Evolutionary conservation across 805 yeast species (phyloP).

Genomic region (Metschnikowia matae): DNA sequence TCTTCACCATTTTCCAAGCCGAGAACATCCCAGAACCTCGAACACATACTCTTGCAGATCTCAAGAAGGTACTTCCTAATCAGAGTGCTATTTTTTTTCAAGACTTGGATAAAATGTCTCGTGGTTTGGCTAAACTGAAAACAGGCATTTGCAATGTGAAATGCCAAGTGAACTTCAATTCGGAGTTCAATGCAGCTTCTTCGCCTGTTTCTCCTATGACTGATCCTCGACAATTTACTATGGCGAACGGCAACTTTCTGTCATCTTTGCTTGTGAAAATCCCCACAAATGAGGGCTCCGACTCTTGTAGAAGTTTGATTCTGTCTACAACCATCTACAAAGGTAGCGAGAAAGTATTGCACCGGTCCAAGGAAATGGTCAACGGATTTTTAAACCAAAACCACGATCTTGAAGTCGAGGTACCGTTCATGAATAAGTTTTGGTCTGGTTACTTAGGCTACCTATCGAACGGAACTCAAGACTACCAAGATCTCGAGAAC

Average conservation of each 20-base stretch:
- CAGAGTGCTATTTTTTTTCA: slow-evolving; percentile 5
- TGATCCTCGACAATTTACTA: slow-evolving; percentile 9
- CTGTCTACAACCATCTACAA: slow-evolving; percentile 20
- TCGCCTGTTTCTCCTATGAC: slow-evolving; percentile 17
- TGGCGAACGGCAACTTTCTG: slow-evolving; percentile 15
- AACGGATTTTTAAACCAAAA: slow-evolving; percentile 27
- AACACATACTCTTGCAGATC: not conserved
- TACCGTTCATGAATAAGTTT: slow-evolving; percentile 37
- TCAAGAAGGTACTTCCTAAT: slow-evolving; percentile 3
- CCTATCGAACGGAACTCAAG: slow-evolving; percentile 28
- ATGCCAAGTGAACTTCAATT: slow-evolving; percentile 9
- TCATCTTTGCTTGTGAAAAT: slow-evolving; percentile 10
- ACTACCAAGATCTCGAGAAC: slow-evolving; percentile 14
- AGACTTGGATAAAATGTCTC: slow-evolving; percentile 6
- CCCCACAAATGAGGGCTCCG: slow-evolving; percentile 1
- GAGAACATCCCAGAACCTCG: not conserved
- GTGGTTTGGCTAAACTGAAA: slow-evolving; percentile 7
- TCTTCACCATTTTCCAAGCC: slow-evolving; percentile 8
- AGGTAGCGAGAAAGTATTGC: slow-evolving; percentile 17
- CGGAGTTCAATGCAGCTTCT: slow-evolving; percentile 5
- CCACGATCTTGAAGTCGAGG: slow-evolving; percentile 22
- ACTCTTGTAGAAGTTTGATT: slow-evolving; percentile 27
- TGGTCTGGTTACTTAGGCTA: slow-evolving; percentile 38
- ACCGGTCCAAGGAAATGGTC: slow-evolving; percentile 24
- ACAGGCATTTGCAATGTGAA: slow-evolving; percentile 10